Conservation (phyloP, 805 yeast genomes). For the Yamadazyma scolyti region DNA sequence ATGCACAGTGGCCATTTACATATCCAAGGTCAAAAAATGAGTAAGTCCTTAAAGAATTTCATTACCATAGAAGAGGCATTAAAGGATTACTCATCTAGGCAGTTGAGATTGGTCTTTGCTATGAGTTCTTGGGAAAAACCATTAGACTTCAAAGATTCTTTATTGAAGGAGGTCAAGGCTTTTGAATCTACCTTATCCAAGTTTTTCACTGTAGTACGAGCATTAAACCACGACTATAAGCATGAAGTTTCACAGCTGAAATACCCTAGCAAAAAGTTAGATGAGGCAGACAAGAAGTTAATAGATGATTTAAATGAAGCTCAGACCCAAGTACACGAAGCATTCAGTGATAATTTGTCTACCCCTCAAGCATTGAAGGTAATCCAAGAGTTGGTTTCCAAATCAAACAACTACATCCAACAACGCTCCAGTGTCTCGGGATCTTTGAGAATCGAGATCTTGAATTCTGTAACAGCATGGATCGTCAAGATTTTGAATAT, state of each 20-base stretch:
- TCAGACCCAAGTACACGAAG: conserved; percentile 60
- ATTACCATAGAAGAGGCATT: conserved; percentile 93
- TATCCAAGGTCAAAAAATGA: conserved; percentile 98
- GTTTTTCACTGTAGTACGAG: conserved; percentile 85
- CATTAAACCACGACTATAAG: conserved; percentile 64
- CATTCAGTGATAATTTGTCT: conserved; percentile 85
- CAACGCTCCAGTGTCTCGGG: conserved; percentile 35
- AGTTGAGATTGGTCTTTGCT: conserved; percentile 87
- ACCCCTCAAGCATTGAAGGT: conserved; percentile 71
- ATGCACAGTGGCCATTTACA: conserved; percentile 97
- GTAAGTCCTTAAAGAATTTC: conserved; percentile 90
- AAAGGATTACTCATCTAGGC: conserved; percentile 65
- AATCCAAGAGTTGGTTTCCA: conserved; percentile 65
- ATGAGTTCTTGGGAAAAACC: conserved; percentile 90
- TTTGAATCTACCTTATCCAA: conserved; percentile 73
- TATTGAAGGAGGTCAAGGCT: conserved; percentile 72
- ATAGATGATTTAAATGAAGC: conserved; percentile 46
- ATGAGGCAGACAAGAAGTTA: conserved; percentile 52
- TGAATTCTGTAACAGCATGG: conserved; percentile 62
- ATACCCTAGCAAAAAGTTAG: conserved; percentile 60
- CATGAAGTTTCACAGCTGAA: conserved; percentile 39
- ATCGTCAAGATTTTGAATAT: conserved; percentile 66
- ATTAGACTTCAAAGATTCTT: conserved; percentile 83
- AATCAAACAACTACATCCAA: conserved; percentile 68
- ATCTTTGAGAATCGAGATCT: conserved; percentile 59